Evolutionary conservation across 768 basidiomycete species (phyloP), one percentile per base, ranked within the genome.

Genomic region (Boletus tomentosulus): DNA sequence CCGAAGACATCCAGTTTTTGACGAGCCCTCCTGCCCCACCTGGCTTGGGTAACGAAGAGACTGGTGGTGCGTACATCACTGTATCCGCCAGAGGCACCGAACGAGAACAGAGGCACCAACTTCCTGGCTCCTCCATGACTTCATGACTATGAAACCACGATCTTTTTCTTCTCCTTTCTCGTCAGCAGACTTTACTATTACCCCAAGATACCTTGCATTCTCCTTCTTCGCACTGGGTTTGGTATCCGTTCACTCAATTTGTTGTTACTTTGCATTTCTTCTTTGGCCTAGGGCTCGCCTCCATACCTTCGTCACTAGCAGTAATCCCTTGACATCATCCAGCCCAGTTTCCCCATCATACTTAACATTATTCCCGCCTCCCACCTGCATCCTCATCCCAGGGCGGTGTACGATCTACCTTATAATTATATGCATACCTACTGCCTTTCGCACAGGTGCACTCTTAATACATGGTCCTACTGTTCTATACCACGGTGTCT

Each of bases 61-160:
- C 81, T 41, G 91, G 91, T 54, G 86, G 91, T 47, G 87, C 91
- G 15, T 92, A 93, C 65, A 84, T 92, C 62, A 93, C 92, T 15
- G 76, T 93, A 49, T 92, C 91, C 39, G 86, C 88, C 60, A 83
- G 83, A 63, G 91, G 83, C 28, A 84, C 83, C 65, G 87, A 91
- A 70, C 82, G 84, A 60, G 81, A 78, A 65, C 61, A 60, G 56
- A 62, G 66, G 61, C 62, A 56, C 34, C 67, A 65, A 22, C 56
- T 58, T 51, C 56, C 60, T 53, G 52, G 57, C 53, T 47, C 70
- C 56, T 60, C 69, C 62, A 60, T 34, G 52, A 58, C 56, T 51
- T 62, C 69, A 69, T 70, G 65, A 71, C 41, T 51, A 56, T 42
- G 43, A 53, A 55, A 38, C n/a, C 60, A 62, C 59, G 34, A 55